phyloP scores from a whole-genome alignment of 441 rosid genomes.

The Cnidoscolus chayamansa region DNA sequence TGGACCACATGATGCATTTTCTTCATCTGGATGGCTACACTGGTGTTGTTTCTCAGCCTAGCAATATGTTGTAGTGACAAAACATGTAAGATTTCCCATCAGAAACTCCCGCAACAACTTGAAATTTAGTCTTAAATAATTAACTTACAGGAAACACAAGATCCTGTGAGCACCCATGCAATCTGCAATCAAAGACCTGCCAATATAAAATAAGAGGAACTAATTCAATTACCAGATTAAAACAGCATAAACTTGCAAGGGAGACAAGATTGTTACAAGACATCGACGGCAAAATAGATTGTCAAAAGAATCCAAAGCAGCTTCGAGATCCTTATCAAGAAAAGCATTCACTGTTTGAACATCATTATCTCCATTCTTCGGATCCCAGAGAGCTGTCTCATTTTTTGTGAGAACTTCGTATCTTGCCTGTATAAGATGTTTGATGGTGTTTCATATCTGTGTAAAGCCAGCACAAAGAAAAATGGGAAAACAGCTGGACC shows the following conservation, averaged over 20 bases:
- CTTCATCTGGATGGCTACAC: slow-evolving; percentile 59
- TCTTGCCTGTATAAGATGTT: slow-evolving; percentile 99
- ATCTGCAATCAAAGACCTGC: slow-evolving; percentile 97
- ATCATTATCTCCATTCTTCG: slow-evolving; percentile 47
- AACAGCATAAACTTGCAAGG: slow-evolving; percentile 14
- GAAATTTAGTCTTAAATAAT: slow-evolving; percentile 25
- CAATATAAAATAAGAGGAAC: slow-evolving; percentile 22
- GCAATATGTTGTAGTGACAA: slow-evolving; percentile 19
- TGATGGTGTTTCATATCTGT: slow-evolving; percentile 94
- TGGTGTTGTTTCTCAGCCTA: slow-evolving; percentile 85
- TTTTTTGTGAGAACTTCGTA: slow-evolving; percentile 63
- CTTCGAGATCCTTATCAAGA: slow-evolving; percentile 88
- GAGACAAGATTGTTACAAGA: slow-evolving; percentile 49
- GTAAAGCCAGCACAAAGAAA: slow-evolving; percentile 72
- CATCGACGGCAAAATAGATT: slow-evolving; percentile 96
- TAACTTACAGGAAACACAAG: slow-evolving; percentile 86
- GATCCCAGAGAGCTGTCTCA: slow-evolving; percentile 43
- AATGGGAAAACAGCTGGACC: slow-evolving; percentile 90
- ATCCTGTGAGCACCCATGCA: slow-evolving; percentile 99
- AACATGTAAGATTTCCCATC: slow-evolving; percentile 25
- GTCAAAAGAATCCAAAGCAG: slow-evolving; percentile 97
- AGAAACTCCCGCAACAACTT: slow-evolving; percentile 16
- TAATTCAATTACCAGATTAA: neutral
- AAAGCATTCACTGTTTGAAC: slow-evolving; percentile 56
- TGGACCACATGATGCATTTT: slow-evolving; percentile 68